These are phyloP conservation scores for Lolium rigidum DNA, from an alignment of 176 grass and related monocot genomes.

Conservation along the genomic window DNA sequence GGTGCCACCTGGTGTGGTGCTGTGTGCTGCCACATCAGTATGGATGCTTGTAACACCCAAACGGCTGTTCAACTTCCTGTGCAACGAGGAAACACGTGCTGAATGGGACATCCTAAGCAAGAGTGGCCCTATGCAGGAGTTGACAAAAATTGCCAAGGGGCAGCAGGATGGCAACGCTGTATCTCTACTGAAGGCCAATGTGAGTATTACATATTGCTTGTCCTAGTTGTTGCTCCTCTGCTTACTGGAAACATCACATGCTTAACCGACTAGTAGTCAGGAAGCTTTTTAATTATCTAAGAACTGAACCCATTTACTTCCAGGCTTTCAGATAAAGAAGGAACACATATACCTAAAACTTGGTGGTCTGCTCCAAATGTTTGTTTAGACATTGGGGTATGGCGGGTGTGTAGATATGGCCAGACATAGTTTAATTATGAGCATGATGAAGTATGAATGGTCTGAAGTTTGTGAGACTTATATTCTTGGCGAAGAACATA, in stretches of 20 bases:
- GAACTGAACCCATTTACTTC: neutral
- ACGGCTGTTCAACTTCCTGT: conserved; percentile 82
- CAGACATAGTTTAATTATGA: neutral
- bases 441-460: neutral
- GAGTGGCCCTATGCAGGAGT: conserved; percentile 87
- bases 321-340: neutral
- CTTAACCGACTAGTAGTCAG: neutral
- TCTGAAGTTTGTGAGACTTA: neutral
- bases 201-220: conserved; percentile 46
- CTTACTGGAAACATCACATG: neutral
- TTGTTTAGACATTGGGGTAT: too few species aligned
- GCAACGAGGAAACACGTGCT: conserved; percentile 58
- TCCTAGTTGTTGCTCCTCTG: conserved; percentile 10
- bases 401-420: neutral
- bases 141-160: conserved; percentile 80
- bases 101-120: conserved; percentile 98
- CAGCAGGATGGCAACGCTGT: conserved; percentile 82
- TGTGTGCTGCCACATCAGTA: conserved; percentile 87
- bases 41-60: conserved; percentile 76
- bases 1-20: conserved; percentile 80
- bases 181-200: conserved; percentile 74
- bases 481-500: neutral
- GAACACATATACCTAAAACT: neutral
- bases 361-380: neutral
- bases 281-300: neutral